Percentiles rank a stretch among this genome's conserved stretches.
phyloP scores from a whole-genome alignment of 805 yeast species.

The Zygotorulaspora sp. region DNA sequence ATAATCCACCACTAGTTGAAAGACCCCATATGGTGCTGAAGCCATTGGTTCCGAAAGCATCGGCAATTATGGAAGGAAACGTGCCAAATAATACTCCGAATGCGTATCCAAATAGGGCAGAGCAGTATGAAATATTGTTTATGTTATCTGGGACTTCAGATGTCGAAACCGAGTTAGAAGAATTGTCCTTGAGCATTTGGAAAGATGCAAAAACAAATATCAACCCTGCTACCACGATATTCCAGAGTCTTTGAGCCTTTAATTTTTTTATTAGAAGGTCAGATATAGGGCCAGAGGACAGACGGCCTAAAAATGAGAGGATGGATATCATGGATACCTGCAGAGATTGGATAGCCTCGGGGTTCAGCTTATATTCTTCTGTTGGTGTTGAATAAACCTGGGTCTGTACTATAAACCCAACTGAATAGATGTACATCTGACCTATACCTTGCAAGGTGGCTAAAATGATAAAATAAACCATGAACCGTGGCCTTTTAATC shows the following conservation, averaged over 20 bases:
- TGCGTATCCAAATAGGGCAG: conserved; percentile 55
- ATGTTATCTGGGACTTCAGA: conserved; percentile 29
- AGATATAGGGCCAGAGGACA: conserved; percentile 60
- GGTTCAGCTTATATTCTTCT: conserved; percentile 20
- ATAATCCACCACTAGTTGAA: conserved; percentile 63
- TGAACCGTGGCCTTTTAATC: conserved; percentile 37
- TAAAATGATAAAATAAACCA: conserved; percentile 51
- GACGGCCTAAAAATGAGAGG: conserved; percentile 61
- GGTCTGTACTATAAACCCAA: conserved; percentile 65
- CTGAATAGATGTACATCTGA: conserved; percentile 66
- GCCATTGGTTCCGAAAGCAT: conserved; percentile 58
- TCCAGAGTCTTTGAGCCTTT: conserved; percentile 62
- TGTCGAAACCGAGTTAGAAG: background rate
- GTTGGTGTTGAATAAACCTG: conserved; percentile 35
- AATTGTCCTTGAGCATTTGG: conserved; percentile 23
- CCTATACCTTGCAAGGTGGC: conserved; percentile 60
- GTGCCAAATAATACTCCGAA: conserved; percentile 72
- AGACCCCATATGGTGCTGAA: conserved; percentile 78
- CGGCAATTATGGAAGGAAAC: conserved; percentile 72
- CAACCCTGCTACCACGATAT: conserved; percentile 42
- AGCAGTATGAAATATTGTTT: conserved; percentile 44
- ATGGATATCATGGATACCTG: conserved; percentile 67
- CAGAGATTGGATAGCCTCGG: conserved; percentile 55
- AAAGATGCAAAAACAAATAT: conserved; percentile 35
- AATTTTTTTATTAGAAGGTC: conserved; percentile 52